Conservation (phyloP, 2,329 filamentous ascomycete species). For the Teratosphaeria epicoccoides region DNA sequence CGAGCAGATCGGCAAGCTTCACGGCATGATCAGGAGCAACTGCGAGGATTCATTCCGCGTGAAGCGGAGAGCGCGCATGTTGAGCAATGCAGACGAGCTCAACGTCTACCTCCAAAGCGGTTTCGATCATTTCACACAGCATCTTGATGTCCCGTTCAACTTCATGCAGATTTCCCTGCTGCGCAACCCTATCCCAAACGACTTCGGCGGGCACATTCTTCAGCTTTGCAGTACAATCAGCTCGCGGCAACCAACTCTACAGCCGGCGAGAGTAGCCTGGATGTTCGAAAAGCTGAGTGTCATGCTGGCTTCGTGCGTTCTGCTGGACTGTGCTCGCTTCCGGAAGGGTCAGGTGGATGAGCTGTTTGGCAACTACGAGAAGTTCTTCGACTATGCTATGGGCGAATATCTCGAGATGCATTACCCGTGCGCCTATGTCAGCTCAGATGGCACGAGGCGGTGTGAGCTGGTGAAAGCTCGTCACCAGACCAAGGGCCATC, state of each 20-base stretch:
- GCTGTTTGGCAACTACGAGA: constrained; percentile 33
- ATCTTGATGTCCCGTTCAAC: constrained; percentile 40
- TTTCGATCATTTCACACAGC: constrained; percentile 40
- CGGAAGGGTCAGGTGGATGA: constrained; percentile 26
- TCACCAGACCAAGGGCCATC: constrained; percentile 30
- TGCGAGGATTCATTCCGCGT: constrained; percentile 32
- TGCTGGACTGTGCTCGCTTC: constrained; percentile 36
- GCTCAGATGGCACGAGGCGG: constrained; percentile 20
- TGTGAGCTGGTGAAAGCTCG: constrained; percentile 25
- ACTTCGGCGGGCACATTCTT: constrained; percentile 42
- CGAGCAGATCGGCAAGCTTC: constrained; percentile 38
- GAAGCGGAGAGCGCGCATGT: constrained; percentile 38
- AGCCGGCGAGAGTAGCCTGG: constrained; percentile 20
- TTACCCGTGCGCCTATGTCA: constrained; percentile 37
- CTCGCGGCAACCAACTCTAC: constrained; percentile 22
- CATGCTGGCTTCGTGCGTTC: constrained; percentile 42
- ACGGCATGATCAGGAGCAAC: constrained; percentile 32
- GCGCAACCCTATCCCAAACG: constrained; percentile 34
- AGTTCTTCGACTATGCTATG: constrained; percentile 35
- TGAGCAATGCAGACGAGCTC: constrained; percentile 37
- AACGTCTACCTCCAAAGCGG: constrained; percentile 39
- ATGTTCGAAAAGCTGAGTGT: constrained; percentile 37
- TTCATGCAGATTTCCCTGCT: constrained; percentile 39
- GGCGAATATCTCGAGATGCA: constrained; percentile 36
- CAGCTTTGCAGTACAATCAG: constrained; percentile 36